These are phyloP conservation scores for Papilionanthe hybrid DNA, from an alignment of 116 monocot genomes.

Conservation along the genomic window DNA sequence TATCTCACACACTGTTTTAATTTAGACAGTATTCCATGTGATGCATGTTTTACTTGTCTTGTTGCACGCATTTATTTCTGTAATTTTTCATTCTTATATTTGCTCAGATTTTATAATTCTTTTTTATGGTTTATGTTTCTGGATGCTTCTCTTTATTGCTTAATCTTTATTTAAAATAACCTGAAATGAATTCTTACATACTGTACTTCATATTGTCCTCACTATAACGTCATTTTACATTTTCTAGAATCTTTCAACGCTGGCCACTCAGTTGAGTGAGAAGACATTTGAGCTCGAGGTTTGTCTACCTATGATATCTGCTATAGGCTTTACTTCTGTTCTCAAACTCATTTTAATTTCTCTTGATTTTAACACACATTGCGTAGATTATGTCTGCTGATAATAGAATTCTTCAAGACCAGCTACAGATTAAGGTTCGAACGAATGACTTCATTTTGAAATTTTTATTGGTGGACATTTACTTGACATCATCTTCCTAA, in stretches of 20 bases:
- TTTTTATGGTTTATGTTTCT: neutral
- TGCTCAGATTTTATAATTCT: neutral
- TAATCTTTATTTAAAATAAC: neutral
- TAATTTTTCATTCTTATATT: neutral
- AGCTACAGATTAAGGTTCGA: conserved; percentile 86
- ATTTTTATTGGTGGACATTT: conserved; percentile 2
- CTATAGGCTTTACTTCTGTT: neutral
- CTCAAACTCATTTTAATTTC: conserved; percentile 6
- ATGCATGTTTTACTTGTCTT: neutral
- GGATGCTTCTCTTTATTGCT: neutral
- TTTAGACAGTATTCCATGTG: neutral
- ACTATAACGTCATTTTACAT: conserved; percentile 1
- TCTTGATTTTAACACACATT: conserved; percentile 8
- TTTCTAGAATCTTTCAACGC: conserved; percentile 62
- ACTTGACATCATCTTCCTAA: conserved; percentile 5
- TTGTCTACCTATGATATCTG: conserved; percentile 11
- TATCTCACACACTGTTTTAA: neutral
- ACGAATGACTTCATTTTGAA: neutral
- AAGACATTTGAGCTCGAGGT: conserved; percentile 98
- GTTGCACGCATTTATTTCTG: neutral
- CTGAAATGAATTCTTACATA: neutral
- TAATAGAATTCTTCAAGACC: conserved; percentile 91
- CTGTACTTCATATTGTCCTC: neutral
- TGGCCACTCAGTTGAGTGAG: conserved; percentile 73
- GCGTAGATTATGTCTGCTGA: conserved; percentile 84